A percentile compares a stretch with the other conserved stretches of the same genome.
Conservation (phyloP, 225 moss, liverwort and hornwort species). For the Anthoceros angustus region DNA sequence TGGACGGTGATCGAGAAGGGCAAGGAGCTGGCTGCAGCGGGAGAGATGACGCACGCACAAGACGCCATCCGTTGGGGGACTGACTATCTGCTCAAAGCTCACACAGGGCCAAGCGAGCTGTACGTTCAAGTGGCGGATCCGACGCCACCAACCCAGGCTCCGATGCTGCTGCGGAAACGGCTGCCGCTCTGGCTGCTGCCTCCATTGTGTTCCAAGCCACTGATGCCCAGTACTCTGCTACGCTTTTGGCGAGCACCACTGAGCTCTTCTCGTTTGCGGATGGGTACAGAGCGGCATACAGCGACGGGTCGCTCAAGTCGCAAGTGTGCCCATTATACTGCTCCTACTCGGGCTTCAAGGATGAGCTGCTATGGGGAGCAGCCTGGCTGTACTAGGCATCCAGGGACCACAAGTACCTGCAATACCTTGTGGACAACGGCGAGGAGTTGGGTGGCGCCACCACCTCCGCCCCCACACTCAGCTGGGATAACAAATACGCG, state of each 20-base stretch:
- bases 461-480: slow-evolving; percentile 19
- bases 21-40: slow-evolving; percentile 20
- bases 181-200: too few relatives aligned
- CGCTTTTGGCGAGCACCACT: too few relatives aligned
- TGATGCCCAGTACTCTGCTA: slow-evolving; percentile 42
- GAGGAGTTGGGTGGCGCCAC: slow-evolving; percentile 21
- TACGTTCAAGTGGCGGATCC: slow-evolving; percentile 48
- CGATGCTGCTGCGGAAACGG: slow-evolving; percentile 71
- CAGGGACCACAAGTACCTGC: slow-evolving; percentile 17
- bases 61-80: slow-evolving; percentile 39
- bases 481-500: slow-evolving; percentile 63
- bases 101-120: slow-evolving; percentile 25
- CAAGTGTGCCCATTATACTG: too few relatives aligned
- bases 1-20: slow-evolving; percentile 34
- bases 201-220: slow-evolving; percentile 37
- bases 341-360: slow-evolving; percentile 56
- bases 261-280: slow-evolving; percentile 62
- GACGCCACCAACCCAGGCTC: slow-evolving; percentile 61
- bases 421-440: slow-evolving; percentile 32
- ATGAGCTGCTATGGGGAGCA: too few relatives aligned
- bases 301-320: slow-evolving; percentile 31
- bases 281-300: slow-evolving; percentile 45
- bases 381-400: slow-evolving; percentile 66
- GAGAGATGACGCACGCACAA: slow-evolving; percentile 21
- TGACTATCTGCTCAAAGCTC: slow-evolving; percentile 35